A percentile compares a stretch with the other conserved stretches of the same genome.
phyloP scores from a whole-genome alignment of 257 asterid genomes.

The Solanum sparsipilum region DNA sequence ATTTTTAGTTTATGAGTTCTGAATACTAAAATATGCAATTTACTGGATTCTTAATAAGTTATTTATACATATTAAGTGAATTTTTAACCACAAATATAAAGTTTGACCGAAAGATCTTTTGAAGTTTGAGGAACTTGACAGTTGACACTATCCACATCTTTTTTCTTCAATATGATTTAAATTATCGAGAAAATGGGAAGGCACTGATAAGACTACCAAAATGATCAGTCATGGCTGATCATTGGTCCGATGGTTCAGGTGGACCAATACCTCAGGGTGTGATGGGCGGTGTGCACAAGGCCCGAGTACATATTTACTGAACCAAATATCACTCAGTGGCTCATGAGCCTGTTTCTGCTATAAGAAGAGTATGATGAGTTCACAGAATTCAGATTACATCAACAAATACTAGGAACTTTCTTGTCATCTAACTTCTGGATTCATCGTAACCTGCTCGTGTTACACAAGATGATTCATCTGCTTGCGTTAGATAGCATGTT shows the following conservation, averaged over 20 bases:
- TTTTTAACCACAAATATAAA: neutral
- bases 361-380: neutral
- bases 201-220: neutral
- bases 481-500: neutral
- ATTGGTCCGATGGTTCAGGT: neutral
- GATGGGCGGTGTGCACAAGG: neutral
- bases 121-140: neutral
- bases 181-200: neutral
- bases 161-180: neutral
- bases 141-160: neutral
- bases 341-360: neutral
- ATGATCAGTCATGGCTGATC: neutral
- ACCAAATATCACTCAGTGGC: neutral
- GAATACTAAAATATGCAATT: neutral
- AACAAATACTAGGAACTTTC: neutral
- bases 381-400: neutral
- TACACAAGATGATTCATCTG: neutral
- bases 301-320: neutral
- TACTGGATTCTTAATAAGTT: neutral
- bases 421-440: neutral
- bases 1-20: neutral
- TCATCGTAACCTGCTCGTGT: neutral
- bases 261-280: neutral
- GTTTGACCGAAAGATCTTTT: neutral
- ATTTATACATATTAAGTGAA: neutral